Percentiles rank a stretch among this genome's conserved stretches.
Evolutionary conservation across 495 filamentous ascomycete species (phyloP).

Genomic region (Umbilicaria muhlenbergii): DNA sequence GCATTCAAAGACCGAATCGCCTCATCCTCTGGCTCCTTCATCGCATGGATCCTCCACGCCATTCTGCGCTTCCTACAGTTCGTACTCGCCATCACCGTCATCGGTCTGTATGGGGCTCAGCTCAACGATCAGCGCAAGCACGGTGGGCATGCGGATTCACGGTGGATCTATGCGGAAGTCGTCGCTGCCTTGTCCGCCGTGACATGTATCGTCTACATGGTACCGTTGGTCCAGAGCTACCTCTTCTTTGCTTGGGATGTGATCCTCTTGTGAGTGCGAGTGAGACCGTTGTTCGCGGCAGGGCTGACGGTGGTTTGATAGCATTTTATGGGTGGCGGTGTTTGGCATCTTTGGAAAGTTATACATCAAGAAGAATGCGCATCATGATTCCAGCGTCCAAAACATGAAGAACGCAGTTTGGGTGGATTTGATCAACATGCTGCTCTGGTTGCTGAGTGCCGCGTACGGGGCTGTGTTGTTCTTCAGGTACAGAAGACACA

Average conservation of each 20-base stretch:
- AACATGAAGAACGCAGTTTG: conserved; percentile 81
- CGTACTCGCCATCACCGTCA: conserved; percentile 55
- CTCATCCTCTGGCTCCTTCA: conserved; percentile 3
- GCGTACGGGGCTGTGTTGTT: conserved; percentile 25
- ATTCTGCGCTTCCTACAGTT: conserved; percentile 55
- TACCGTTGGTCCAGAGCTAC: conserved; percentile 43
- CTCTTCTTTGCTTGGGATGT: conserved; percentile 51
- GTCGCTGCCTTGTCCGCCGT: conserved; percentile 43
- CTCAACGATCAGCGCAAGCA: conserved; percentile 40
- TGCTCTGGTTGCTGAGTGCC: conserved; percentile 52
- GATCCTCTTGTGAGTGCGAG: conserved; percentile 40
- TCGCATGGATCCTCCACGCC: conserved; percentile 17
- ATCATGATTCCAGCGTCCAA: conserved; percentile 40
- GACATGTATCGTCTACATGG: conserved; percentile 42
- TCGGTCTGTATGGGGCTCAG: conserved; percentile 65
- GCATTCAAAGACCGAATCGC: background rate
- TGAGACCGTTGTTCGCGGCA: background rate
- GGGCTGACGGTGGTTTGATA: background rate
- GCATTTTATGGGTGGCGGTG: conserved; percentile 57
- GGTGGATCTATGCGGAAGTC: conserved; percentile 67
- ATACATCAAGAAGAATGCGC: conserved; percentile 53
- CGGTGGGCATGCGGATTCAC: conserved; percentile 34
- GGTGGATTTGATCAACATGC: conserved; percentile 58
- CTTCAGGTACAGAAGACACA: conserved; percentile 9
- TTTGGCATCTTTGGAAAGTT: conserved; percentile 73